These are phyloP conservation scores for Akanthomyces lecanii DNA, from an alignment of 2,329 filamentous ascomycete species.

Conservation along the genomic window DNA sequence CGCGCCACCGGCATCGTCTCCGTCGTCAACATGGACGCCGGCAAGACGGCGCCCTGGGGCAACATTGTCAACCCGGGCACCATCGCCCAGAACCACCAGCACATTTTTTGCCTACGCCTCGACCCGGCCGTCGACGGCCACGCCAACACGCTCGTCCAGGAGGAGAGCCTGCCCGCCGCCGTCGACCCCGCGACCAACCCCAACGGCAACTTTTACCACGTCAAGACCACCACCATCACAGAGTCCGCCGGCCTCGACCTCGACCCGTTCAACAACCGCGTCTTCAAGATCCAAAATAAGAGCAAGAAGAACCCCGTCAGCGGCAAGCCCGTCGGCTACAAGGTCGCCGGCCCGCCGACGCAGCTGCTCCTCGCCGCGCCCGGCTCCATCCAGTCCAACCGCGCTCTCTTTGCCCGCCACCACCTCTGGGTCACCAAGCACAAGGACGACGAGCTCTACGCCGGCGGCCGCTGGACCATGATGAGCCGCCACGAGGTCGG, in stretches of 20 bases:
- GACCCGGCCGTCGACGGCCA: slow-evolving; percentile 60
- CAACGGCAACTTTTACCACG: slow-evolving; percentile 41
- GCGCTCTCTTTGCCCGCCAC: slow-evolving; percentile 40
- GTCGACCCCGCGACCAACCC: slow-evolving; percentile 42
- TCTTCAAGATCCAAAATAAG: slow-evolving; percentile 48
- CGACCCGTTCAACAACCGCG: slow-evolving; percentile 43
- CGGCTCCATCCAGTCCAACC: slow-evolving; percentile 35
- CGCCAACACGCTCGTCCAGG: slow-evolving; percentile 48
- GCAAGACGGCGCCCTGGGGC: slow-evolving; percentile 51
- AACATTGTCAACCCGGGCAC: slow-evolving; percentile 58
- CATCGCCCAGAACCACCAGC: slow-evolving; percentile 62
- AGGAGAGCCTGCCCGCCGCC: slow-evolving; percentile 41
- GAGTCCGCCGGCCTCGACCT: slow-evolving; percentile 45
- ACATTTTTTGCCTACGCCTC: slow-evolving; percentile 59
- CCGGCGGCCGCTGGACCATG: slow-evolving; percentile 41
- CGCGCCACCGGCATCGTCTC: slow-evolving; percentile 41
- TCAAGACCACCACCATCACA: slow-evolving; percentile 43
- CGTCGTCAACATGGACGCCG: slow-evolving; percentile 47
- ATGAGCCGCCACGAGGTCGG: slow-evolving; percentile 35
- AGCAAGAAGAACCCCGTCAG: slow-evolving; percentile 39
- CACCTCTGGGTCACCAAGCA: slow-evolving; percentile 45
- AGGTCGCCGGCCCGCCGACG: slow-evolving; percentile 38
- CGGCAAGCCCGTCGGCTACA: slow-evolving; percentile 45
- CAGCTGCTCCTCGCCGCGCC: slow-evolving; percentile 39
- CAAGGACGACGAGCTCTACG: slow-evolving; percentile 42